Evolutionary conservation across 75 land plant species (phyloP).

Genomic region (Isoetes taiwanensis): DNA sequence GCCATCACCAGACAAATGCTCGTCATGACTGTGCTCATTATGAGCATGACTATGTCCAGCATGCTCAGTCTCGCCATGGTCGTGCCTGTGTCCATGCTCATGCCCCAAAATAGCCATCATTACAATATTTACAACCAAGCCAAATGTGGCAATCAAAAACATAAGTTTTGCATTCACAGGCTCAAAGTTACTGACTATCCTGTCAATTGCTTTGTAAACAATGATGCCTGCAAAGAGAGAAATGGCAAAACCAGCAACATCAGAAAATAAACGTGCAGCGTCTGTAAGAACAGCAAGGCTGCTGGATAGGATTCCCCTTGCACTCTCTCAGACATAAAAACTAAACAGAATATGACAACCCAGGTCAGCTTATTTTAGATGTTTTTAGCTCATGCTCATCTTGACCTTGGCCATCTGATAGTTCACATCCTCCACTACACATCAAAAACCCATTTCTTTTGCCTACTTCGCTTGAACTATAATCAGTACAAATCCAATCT

Average conservation of each 20-base stretch:
- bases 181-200: conserved; percentile 37
- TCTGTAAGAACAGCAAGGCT: conserved; percentile 88
- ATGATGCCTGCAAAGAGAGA: conserved; percentile 83
- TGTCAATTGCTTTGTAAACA: conserved; percentile 65
- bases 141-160: conserved; percentile 69
- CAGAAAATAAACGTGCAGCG: conserved; percentile 87
- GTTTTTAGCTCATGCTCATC: neutral
- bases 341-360: conserved; percentile 56
- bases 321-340: conserved; percentile 69
- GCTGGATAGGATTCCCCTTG: conserved; percentile 76
- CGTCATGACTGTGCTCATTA: conserved; percentile 17
- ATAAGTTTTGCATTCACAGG: conserved; percentile 63
- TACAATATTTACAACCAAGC: conserved; percentile 59
- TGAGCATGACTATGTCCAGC: conserved; percentile 43
- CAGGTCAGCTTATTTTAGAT: conserved; percentile 62
- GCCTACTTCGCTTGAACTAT: too few relatives aligned
- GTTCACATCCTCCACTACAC: conserved; percentile 2
- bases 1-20: too few relatives aligned
- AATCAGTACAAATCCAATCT: too few relatives aligned
- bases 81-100: conserved; percentile 27
- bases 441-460: too few relatives aligned
- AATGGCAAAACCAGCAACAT: conserved; percentile 88
- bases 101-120: conserved; percentile 83
- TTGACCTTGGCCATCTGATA: neutral
- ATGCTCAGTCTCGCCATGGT: conserved; percentile 20